Conservation (phyloP, 2,329 filamentous ascomycete species). For the Sporothrix luriei region DNA sequence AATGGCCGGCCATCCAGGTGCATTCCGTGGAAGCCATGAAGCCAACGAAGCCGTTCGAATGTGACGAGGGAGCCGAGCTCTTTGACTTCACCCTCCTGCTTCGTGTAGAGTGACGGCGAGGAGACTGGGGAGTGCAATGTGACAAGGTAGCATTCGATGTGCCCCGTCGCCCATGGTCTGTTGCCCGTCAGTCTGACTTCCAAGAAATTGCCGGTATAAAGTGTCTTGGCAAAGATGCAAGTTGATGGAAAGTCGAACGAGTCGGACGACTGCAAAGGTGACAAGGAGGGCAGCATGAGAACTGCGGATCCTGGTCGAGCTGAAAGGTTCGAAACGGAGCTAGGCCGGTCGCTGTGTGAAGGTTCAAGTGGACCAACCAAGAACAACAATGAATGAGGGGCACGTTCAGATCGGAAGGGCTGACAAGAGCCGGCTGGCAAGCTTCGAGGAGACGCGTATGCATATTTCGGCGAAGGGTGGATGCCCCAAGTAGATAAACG, state of each 20-base stretch:
- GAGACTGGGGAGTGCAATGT: neutral
- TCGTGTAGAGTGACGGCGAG: neutral
- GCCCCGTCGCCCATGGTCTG: neutral
- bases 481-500: neutral
- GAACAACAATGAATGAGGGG: neutral
- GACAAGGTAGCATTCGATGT: neutral
- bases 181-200: neutral
- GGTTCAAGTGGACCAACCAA: conserved; percentile 4
- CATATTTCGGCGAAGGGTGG: neutral
- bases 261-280: neutral
- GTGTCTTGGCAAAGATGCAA: conserved; percentile 15
- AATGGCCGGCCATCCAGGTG: too few species aligned
- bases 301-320: conserved; percentile 16
- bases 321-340: conserved; percentile 6
- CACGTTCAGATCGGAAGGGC: neutral
- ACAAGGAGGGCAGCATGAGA: neutral
- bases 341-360: neutral
- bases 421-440: conserved; percentile 8
- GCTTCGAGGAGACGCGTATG: conserved; percentile 23
- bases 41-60: neutral
- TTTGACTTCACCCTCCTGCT: neutral
- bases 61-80: neutral
- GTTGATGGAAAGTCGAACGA: neutral
- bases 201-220: neutral
- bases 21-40: neutral